Conservation (phyloP, 2,329 filamentous ascomycete species). For the Xylaria sp. region DNA sequence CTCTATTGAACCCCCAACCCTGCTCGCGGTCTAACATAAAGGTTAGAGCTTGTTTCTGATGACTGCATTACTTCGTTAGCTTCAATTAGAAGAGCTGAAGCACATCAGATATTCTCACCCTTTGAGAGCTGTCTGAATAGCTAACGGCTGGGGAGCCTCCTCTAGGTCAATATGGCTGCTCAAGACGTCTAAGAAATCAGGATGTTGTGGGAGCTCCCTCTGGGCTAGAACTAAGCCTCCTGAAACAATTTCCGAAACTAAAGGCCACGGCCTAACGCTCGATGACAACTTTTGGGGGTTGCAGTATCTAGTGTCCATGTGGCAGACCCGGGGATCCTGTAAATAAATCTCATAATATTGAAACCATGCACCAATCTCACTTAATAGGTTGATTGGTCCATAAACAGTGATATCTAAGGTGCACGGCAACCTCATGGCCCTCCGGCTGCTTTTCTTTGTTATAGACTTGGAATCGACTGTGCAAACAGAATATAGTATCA, state of each 20-base stretch:
- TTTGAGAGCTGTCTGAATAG: not conserved
- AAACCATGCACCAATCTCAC: not conserved
- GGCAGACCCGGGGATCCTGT: not conserved
- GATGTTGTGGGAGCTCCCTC: not conserved
- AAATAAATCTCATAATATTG: not conserved
- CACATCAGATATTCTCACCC: not conserved
- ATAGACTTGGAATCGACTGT: not conserved
- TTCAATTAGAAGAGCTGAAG: not conserved
- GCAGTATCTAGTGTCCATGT: not conserved
- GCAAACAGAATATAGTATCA: not conserved
- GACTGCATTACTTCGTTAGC: not conserved
- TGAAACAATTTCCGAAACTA: not conserved
- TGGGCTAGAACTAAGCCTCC: not conserved
- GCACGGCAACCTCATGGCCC: not conserved
- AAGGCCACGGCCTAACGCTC: not conserved
- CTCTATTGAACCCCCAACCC: conserved; percentile 13
- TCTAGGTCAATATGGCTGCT: conserved; percentile 8
- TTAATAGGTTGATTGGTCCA: not conserved
- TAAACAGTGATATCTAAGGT: not conserved
- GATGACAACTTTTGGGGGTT: not conserved
- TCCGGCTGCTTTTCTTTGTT: not conserved
- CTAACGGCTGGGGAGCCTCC: not conserved
- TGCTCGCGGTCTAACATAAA: conserved; percentile 21
- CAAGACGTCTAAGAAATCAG: not conserved
- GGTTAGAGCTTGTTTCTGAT: conserved; percentile 25